Evolutionary conservation across 2,329 filamentous ascomycete species (phyloP).

Genomic region (Aspergillus awamori): DNA sequence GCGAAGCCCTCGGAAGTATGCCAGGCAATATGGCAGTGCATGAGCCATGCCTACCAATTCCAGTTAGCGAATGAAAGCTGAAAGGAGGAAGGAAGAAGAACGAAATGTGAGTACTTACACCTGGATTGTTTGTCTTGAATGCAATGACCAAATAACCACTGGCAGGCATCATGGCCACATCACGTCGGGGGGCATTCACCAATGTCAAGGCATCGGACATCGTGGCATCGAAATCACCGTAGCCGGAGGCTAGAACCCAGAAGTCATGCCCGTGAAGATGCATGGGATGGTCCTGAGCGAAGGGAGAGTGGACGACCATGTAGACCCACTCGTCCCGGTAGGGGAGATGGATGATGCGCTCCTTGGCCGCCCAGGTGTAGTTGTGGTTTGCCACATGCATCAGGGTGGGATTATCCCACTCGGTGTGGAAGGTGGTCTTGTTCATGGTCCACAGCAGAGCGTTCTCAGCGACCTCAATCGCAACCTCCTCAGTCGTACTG

Average conservation of each 20-base stretch:
- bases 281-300: slow-evolving; percentile 38
- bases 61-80: too few species aligned
- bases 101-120: slow-evolving; percentile 1
- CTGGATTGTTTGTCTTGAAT: slow-evolving; percentile 14
- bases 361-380: background rate
- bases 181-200: slow-evolving; percentile 16
- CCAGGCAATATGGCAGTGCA: slow-evolving; percentile 18
- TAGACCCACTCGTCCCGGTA: slow-evolving; percentile 31
- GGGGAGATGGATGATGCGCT: background rate
- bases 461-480: background rate
- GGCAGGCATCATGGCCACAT: slow-evolving; percentile 18
- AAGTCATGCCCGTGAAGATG: slow-evolving; percentile 55
- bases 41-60: slow-evolving; percentile 13
- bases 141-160: slow-evolving; percentile 16
- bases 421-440: background rate
- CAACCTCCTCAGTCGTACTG: background rate
- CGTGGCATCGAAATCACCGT: slow-evolving; percentile 30
- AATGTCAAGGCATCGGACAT: slow-evolving; percentile 7
- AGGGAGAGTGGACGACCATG: slow-evolving; percentile 31
- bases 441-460: background rate
- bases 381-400: background rate
- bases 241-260: slow-evolving; percentile 48
- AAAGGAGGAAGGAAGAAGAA: background rate
- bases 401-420: background rate
- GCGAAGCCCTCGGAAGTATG: slow-evolving; percentile 14